A percentile compares a stretch with the other conserved stretches of the same genome.
Evolutionary conservation across 164 flowering plant genomes (phyloP).

Genomic region (Cinnamomum chago): DNA sequence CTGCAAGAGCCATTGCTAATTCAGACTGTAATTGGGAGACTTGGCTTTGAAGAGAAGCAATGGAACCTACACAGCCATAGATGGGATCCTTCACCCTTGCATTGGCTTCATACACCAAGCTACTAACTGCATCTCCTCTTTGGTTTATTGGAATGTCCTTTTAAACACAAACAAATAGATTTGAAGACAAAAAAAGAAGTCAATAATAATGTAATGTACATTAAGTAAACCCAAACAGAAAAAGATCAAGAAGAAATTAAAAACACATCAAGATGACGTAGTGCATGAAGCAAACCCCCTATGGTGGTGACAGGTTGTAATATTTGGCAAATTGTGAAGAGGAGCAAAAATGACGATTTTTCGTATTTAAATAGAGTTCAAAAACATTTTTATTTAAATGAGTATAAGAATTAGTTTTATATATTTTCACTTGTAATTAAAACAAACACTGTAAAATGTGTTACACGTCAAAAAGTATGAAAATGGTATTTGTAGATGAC

Average conservation of each 20-base stretch:
- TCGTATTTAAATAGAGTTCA: too few relatives aligned
- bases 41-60: slow-evolving; percentile 15
- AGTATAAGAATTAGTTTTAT: too few relatives aligned
- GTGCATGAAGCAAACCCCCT: too few relatives aligned
- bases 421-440: too few relatives aligned
- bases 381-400: too few relatives aligned
- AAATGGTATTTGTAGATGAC: too few relatives aligned
- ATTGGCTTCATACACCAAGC: slow-evolving; percentile 20
- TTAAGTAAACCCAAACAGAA: not conserved
- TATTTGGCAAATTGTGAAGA: too few relatives aligned
- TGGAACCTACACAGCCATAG: slow-evolving; percentile 18
- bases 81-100: slow-evolving; percentile 18
- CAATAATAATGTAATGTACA: not conserved
- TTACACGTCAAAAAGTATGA: too few relatives aligned
- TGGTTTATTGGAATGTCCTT: slow-evolving; percentile 11
- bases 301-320: too few relatives aligned
- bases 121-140: slow-evolving; percentile 16
- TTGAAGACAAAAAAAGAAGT: not conserved
- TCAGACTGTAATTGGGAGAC: slow-evolving; percentile 12
- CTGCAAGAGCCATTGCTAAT: slow-evolving; percentile 14
- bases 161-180: not conserved
- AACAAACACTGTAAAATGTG: too few relatives aligned
- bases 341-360: too few relatives aligned
- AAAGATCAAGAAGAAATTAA: not conserved
- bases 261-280: too few relatives aligned